Base-by-base conservation (phyloP, 2,329 filamentous ascomycete species). In the Nemania diffusa region DNA sequence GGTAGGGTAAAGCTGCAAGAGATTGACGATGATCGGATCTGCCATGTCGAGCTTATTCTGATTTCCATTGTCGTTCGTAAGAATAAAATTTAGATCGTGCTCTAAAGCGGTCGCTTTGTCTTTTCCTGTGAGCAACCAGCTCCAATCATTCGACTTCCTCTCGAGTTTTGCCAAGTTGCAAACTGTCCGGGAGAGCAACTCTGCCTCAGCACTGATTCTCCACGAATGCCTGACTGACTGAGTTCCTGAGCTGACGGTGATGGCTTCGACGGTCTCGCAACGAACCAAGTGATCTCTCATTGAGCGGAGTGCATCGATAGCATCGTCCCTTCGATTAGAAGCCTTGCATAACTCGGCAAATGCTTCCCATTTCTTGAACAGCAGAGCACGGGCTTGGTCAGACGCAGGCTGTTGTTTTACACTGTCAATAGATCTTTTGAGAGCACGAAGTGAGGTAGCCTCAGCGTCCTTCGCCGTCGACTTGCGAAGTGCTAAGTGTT, bases 291-390 rank as follows among this genome's bases (percentile, higher is more conserved):
- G 85, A 17, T 86, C 84, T 63, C 90, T 85, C n/a, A 92, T 86
- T 17, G 86, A 84, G 57, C 84, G 81, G 6, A 91, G 82, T 1
- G 87, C 85, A 34, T 84, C 82, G 11, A 87, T 82, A 0, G 90
- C 86, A 68, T 91, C 87, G 2, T 87, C 84, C 20, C 80, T 79
- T 52, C 86, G 82, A 4, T 86, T 86, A 15, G 81, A 78, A 0
- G 80, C 77, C 70, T 84, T 87, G 71, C 86, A 88, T 1, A 89
- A 74, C 44, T 91, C 88, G 2, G 87, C 90, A 71, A 92, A 84
- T 11, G 87, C 83, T 74, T 93, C 91, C 44, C 92, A 81, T 74
- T 93, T 93, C 60, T 83, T 83, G 0, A 85, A 79, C 1, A 92
- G 79, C 67, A 90, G 85, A 0, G 88, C 90, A 69, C 84, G 84